Conservation (phyloP, 2,329 filamentous ascomycete genomes). For the Hortaea sp. region DNA sequence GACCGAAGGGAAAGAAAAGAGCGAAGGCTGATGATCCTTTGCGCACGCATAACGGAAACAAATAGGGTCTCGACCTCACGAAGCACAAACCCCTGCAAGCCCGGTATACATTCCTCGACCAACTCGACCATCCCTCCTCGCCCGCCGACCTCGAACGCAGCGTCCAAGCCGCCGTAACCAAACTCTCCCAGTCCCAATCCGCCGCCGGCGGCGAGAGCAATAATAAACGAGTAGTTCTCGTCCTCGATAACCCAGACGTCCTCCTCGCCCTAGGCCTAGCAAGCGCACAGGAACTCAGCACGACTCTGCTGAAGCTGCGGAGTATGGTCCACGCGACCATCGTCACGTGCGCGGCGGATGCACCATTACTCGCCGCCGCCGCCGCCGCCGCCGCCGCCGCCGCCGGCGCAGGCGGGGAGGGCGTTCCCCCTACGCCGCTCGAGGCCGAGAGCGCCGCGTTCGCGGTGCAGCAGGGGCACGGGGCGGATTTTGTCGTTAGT, state of each 20-base stretch:
- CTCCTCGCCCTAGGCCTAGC: conserved; percentile 28
- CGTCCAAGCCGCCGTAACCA: conserved; percentile 5
- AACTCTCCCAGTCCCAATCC: background rate
- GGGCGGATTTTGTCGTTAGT: conserved; percentile 60
- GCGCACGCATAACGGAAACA: too few species aligned
- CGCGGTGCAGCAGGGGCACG: conserved; percentile 61
- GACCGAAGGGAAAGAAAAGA: too few species aligned
- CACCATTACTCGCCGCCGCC: conserved; percentile 51
- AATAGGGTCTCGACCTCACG: too few species aligned
- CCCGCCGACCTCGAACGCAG: conserved; percentile 6
- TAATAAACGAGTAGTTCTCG: conserved; percentile 27
- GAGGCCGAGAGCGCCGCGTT: conserved; percentile 65
- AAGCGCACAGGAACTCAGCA: conserved; percentile 20
- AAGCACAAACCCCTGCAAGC: background rate
- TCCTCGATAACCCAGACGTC: conserved; percentile 36
- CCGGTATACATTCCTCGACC: conserved; percentile 63
- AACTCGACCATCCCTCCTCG: conserved; percentile 33
- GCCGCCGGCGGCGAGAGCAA: background rate
- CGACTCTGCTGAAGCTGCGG: conserved; percentile 21
- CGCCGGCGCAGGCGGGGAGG: background rate
- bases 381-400: conserved; percentile 9
- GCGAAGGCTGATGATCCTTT: too few species aligned
- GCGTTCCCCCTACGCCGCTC: conserved; percentile 45
- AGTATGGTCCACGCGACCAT: conserved; percentile 50
- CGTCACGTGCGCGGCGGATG: conserved; percentile 61